These are phyloP conservation scores for Amanita thiersii DNA, from an alignment of 768 basidiomycete genomes.

Conservation along the genomic window DNA sequence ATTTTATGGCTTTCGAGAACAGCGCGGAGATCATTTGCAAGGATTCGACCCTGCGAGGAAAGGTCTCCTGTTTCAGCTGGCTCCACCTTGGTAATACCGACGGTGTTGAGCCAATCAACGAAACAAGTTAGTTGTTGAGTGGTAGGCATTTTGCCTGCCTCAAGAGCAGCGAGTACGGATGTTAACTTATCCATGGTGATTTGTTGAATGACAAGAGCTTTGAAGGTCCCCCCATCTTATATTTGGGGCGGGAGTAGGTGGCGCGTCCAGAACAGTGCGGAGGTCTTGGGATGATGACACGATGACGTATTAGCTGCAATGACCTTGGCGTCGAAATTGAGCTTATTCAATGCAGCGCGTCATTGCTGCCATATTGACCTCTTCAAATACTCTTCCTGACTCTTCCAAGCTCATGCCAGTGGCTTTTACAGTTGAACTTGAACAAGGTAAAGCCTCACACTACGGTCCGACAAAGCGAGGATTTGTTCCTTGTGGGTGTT, in stretches of 20 bases:
- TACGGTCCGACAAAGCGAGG: too few relatives aligned
- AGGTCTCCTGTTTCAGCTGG: slow-evolving; percentile 32
- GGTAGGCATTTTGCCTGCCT: slow-evolving; percentile 63
- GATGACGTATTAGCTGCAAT: too few relatives aligned
- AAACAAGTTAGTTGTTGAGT: slow-evolving; percentile 46
- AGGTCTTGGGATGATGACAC: slow-evolving; percentile 3
- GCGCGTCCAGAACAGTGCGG: background rate
- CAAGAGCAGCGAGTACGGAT: slow-evolving; percentile 57
- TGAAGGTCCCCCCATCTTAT: background rate
- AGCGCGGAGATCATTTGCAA: slow-evolving; percentile 41
- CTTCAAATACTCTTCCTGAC: too few relatives aligned
- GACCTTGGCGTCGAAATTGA: too few relatives aligned
- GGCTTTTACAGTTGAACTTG: too few relatives aligned
- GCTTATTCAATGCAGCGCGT: too few relatives aligned
- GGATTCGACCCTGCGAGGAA: slow-evolving; percentile 43
- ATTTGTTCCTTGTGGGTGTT: too few relatives aligned
- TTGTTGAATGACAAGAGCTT: background rate
- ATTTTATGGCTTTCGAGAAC: slow-evolving; percentile 53
- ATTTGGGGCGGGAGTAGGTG: background rate
- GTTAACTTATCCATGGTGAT: slow-evolving; percentile 54
- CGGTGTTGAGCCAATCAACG: slow-evolving; percentile 47
- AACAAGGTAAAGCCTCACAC: too few relatives aligned
- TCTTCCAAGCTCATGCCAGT: too few relatives aligned
- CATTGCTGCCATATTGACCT: too few relatives aligned
- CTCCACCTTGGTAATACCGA: slow-evolving; percentile 39